Base-by-base conservation (phyloP, 495 filamentous ascomycete species). In the Penicillium cinerascens region DNA sequence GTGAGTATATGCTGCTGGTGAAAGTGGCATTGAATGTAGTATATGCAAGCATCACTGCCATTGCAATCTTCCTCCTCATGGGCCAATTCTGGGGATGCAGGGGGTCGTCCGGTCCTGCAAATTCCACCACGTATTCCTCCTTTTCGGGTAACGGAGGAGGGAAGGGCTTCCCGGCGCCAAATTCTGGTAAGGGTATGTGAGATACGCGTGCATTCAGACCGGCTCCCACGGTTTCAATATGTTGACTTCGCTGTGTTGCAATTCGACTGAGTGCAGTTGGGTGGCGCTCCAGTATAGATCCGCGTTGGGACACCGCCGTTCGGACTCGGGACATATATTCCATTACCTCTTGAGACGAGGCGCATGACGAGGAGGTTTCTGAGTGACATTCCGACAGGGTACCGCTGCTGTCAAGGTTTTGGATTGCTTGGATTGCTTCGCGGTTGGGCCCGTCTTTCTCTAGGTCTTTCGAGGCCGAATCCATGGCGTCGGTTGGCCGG, bases 51-150 rank as follows among this genome's bases (percentile, higher is more conserved):
- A 95, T 86, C n/a, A 75, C 72, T 18, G 84, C 82, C 0, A 82
- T 89, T 7, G 78, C 59, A 18, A 92, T 33, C 85, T 95, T 95
- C 71, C 87, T 90, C 53, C 60, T 78, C 22, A 87, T 61, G 0
- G 86, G 75, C 91, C 91, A 96, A 67, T 95, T 95, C 68, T 87
- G 85, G 0, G 89, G 86, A 67, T 95, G 87, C 39, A 87, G 59
- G 9, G 88, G 89, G 65, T 96, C 90, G 56, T 89, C 78, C 1
- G 80, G 82, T 0, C 89, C 51, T 16, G 44, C 37, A 29, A 95
- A 95, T 57, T 92, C 91, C 16, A 96, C 91, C 2, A 95, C 88
- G 72, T 93, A 95, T 51, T 87, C 83, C 58, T 93, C 91, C 58
- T 79, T 77, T 20, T 81, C 81, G 5, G 88, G 88, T 37, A 95